A percentile compares a stretch with the other conserved stretches of the same genome.
Conservation (phyloP, 768 basidiomycete species). For the Polyporus arcularius region DNA sequence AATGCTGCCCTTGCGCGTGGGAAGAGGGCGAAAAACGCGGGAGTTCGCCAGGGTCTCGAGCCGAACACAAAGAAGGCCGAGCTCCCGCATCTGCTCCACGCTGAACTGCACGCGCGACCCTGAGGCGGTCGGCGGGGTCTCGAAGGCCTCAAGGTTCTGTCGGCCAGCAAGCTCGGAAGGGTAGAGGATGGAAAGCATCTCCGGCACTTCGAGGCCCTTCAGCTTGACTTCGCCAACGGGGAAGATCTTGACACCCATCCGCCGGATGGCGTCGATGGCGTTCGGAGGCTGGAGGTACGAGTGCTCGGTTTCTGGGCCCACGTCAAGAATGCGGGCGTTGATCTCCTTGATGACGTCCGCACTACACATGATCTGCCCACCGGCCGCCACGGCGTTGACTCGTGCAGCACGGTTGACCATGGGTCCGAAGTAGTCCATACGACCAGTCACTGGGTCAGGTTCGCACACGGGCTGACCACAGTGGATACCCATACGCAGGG, state of each 20-base stretch:
- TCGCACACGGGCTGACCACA: conserved; percentile 90
- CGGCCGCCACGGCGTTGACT: conserved; percentile 78
- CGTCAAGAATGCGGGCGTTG: conserved; percentile 55
- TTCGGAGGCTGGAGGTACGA: conserved; percentile 56
- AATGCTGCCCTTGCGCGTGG: conserved; percentile 48
- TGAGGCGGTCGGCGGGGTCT: conserved; percentile 35
- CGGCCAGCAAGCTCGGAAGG: conserved; percentile 74
- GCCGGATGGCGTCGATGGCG: conserved; percentile 74
- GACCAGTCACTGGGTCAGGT: conserved; percentile 59
- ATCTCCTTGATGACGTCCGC: conserved; percentile 86
- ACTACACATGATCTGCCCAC: conserved; percentile 94
- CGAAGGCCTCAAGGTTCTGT: conserved; percentile 46
- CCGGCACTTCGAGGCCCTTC: conserved; percentile 92
- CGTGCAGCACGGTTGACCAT: conserved; percentile 94
- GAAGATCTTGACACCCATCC: conserved; percentile 68
- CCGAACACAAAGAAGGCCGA: conserved; percentile 74
- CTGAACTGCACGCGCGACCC: conserved; percentile 64
- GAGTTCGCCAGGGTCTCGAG: conserved; percentile 73
- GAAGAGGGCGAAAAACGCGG: conserved; percentile 54
- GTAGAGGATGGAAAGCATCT: conserved; percentile 83
- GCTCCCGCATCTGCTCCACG: conserved; percentile 71
- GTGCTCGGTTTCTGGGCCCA: conserved; percentile 58
- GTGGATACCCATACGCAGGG: conserved; percentile 97
- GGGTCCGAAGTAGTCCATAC: conserved; percentile 98
- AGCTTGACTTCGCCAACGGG: conserved; percentile 89